These are phyloP conservation scores for Acorus gramineus DNA, from an alignment of 106 monocot genomes.

Conservation along the genomic window DNA sequence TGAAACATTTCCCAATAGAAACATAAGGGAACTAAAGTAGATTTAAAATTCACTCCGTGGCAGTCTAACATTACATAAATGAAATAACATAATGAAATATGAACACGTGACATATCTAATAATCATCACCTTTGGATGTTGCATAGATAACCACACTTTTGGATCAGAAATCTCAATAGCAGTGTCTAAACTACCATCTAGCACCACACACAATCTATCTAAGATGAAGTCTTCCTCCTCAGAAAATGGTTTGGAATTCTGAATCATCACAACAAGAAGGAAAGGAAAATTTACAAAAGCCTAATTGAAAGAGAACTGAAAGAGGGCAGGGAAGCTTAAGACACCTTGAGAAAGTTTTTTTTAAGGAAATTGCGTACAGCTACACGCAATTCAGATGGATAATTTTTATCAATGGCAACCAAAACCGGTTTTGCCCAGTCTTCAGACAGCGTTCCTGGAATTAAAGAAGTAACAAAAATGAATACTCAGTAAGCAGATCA, in stretches of 20 bases:
- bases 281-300: conserved; percentile 7
- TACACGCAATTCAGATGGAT: conserved; percentile 46
- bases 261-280: background rate
- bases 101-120: background rate
- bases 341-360: conserved; percentile 19
- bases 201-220: conserved; percentile 26
- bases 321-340: background rate
- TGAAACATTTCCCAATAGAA: too few relatives aligned
- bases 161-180: conserved; percentile 37
- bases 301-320: background rate
- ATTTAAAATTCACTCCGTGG: too few relatives aligned
- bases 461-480: background rate
- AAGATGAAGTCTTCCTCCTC: conserved; percentile 35
- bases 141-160: conserved; percentile 71
- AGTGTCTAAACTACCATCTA: conserved; percentile 38
- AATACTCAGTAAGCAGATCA: background rate
- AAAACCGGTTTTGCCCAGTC: conserved; percentile 49
- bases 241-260: conserved; percentile 34
- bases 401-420: conserved; percentile 32
- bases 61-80: too few relatives aligned
- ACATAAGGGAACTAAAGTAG: too few relatives aligned
- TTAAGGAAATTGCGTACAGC: conserved; percentile 53
- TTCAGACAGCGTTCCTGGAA: conserved; percentile 15
- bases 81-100: background rate
- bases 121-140: conserved; percentile 71